Conservation (phyloP, 352 stramenopile genomes). For the Achlya hypogyna region DNA sequence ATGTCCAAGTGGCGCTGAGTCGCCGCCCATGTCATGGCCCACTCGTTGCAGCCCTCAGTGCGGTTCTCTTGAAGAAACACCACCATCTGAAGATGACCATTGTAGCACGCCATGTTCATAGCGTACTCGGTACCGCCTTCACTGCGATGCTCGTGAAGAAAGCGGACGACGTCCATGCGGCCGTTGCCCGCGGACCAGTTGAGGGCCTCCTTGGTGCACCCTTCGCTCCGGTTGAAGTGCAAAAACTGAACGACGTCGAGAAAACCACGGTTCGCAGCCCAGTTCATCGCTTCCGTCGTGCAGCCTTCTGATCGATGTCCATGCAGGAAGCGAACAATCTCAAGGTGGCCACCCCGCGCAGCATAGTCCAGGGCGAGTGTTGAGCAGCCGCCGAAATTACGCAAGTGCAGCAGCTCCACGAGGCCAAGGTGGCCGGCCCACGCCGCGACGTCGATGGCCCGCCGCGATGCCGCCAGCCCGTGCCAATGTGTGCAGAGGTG, state of each 20-base stretch:
- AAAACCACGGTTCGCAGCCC: constrained; percentile 20
- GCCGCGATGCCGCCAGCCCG: neutral
- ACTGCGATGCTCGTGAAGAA: constrained; percentile 41
- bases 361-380: constrained; percentile 26
- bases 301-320: constrained; percentile 23
- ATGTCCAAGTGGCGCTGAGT: constrained; percentile 20
- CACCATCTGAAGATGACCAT: constrained; percentile 53
- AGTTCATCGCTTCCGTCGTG: constrained; percentile 24
- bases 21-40: constrained; percentile 23
- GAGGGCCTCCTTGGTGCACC: constrained; percentile 63
- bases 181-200: constrained; percentile 58
- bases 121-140: constrained; percentile 70
- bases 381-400: constrained; percentile 23
- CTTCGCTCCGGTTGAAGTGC: constrained; percentile 47
- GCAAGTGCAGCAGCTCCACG: constrained; percentile 24
- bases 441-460: constrained; percentile 29
- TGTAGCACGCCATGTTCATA: constrained; percentile 54
- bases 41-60: constrained; percentile 24
- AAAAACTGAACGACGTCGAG: constrained; percentile 29
- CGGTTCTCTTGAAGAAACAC: constrained; percentile 50
- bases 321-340: constrained; percentile 29
- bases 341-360: constrained; percentile 26
- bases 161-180: constrained; percentile 57
- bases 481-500: neutral
- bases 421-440: constrained; percentile 25